phyloP scores from a whole-genome alignment of 441 rosid species.

The Adansonia grandidieri region DNA sequence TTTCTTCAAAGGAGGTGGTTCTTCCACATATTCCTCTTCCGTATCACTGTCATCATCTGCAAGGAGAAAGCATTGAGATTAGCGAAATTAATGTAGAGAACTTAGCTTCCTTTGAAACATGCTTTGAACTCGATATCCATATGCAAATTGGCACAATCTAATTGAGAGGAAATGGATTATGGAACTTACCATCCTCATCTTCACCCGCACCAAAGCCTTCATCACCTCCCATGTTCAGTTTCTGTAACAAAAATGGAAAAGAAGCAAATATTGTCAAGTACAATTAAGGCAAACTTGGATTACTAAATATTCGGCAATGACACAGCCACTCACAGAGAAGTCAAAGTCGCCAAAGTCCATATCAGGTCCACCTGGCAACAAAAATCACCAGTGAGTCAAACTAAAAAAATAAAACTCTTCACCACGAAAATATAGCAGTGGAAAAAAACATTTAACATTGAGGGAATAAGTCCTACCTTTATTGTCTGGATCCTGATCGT shows the following conservation, averaged over 20 bases:
- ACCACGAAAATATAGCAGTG: neutral
- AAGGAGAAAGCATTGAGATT: neutral
- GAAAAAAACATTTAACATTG: neutral
- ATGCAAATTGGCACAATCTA: neutral
- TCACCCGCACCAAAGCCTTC: conserved; percentile 25
- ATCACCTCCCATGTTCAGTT: conserved; percentile 31
- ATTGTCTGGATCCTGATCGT: conserved; percentile 36
- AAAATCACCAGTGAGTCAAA: conserved; percentile 23
- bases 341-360: conserved; percentile 48
- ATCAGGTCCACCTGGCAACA: conserved; percentile 31
- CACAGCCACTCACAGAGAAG: conserved; percentile 31
- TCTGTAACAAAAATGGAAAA: conserved; percentile 26
- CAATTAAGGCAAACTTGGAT: neutral
- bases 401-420: neutral
- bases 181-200: conserved; percentile 33
- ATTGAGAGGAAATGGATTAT: neutral
- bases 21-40: conserved; percentile 40
- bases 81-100: neutral
- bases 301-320: neutral
- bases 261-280: neutral
- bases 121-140: neutral
- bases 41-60: conserved; percentile 43
- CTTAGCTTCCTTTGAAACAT: too few species aligned
- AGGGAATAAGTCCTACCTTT: conserved; percentile 25
- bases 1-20: conserved; percentile 22